Evolutionary conservation across 345 rosid genomes (phyloP).

Genomic region (Lepidium aucheri): DNA sequence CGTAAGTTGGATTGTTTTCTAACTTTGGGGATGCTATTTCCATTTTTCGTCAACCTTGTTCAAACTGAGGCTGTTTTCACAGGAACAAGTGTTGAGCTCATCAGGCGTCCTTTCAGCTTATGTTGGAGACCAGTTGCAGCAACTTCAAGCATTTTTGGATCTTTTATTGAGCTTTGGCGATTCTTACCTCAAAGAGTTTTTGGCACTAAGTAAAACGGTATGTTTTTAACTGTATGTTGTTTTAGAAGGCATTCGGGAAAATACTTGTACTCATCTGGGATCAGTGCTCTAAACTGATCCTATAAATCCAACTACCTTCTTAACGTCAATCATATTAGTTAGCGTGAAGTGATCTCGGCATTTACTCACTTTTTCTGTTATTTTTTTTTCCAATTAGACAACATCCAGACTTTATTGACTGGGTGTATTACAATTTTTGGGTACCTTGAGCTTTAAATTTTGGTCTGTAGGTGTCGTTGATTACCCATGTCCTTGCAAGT

Average conservation of each 20-base stretch:
- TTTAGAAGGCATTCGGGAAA: neutral
- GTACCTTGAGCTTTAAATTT: conserved; percentile 1
- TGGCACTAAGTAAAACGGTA: conserved; percentile 64
- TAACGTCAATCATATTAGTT: neutral
- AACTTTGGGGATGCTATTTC: neutral
- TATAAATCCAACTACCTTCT: neutral
- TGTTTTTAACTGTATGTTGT: conserved; percentile 14
- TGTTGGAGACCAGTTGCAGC: conserved; percentile 43
- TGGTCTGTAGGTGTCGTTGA: conserved; percentile 53
- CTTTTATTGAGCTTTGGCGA: conserved; percentile 49
- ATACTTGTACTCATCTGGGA: neutral
- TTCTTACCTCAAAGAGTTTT: conserved; percentile 55
- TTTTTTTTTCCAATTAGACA: neutral
- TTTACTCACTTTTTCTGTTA: neutral
- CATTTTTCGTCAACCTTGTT: conserved; percentile 7
- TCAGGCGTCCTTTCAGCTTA: conserved; percentile 29
- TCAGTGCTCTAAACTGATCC: neutral
- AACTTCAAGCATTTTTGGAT: conserved; percentile 42
- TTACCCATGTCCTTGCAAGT: conserved; percentile 71
- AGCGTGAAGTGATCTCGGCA: neutral
- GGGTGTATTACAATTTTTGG: neutral
- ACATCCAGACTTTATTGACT: neutral
- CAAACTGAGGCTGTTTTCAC: conserved; percentile 24
- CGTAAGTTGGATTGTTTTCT: conserved; percentile 38
- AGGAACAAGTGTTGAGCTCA: conserved; percentile 50